Conservation (phyloP, 1,284 basidiomycete species). For the Pyrrhoderma noxium region DNA sequence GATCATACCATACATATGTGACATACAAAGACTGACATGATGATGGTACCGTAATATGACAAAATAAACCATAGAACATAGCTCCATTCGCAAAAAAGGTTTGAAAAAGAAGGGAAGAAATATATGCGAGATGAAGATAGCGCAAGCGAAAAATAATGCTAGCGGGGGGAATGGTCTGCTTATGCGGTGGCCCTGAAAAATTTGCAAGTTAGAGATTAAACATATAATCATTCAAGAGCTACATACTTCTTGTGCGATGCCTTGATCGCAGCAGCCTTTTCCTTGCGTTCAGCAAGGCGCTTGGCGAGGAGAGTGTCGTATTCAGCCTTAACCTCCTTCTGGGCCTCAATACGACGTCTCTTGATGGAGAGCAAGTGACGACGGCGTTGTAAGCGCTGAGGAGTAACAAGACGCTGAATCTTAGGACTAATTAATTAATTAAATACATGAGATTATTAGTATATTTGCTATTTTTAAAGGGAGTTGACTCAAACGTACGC, state of each 20-base stretch:
- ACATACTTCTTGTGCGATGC: slow-evolving; percentile 18
- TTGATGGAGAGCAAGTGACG: slow-evolving; percentile 90
- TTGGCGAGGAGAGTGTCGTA: slow-evolving; percentile 45
- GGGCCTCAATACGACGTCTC: slow-evolving; percentile 81
- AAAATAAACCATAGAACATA: slow-evolving; percentile 2
- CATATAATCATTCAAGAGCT: too few relatives aligned
- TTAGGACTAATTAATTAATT: slow-evolving; percentile 49
- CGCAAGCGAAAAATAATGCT: background rate
- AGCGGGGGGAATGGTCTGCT: background rate
- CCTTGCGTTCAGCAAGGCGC: slow-evolving; percentile 15
- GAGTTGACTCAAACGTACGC: slow-evolving; percentile 58
- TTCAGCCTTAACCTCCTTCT: slow-evolving; percentile 94
- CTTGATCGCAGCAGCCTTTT: slow-evolving; percentile 18
- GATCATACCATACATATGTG: slow-evolving; percentile 14
- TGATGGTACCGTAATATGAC: slow-evolving; percentile 4
- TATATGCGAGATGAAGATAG: background rate
- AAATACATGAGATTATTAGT: background rate
- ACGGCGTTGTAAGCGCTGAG: slow-evolving; percentile 92
- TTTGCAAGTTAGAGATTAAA: background rate
- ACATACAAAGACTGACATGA: slow-evolving; percentile 8
- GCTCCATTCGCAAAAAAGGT: background rate
- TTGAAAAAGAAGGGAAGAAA: too few relatives aligned
- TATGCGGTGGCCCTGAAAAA: slow-evolving; percentile 12
- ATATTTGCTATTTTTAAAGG: background rate
- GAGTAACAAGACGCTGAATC: slow-evolving; percentile 90